Evolutionary conservation across 169 alveolate species (phyloP).

Genomic region (Miamiensis avidus): DNA sequence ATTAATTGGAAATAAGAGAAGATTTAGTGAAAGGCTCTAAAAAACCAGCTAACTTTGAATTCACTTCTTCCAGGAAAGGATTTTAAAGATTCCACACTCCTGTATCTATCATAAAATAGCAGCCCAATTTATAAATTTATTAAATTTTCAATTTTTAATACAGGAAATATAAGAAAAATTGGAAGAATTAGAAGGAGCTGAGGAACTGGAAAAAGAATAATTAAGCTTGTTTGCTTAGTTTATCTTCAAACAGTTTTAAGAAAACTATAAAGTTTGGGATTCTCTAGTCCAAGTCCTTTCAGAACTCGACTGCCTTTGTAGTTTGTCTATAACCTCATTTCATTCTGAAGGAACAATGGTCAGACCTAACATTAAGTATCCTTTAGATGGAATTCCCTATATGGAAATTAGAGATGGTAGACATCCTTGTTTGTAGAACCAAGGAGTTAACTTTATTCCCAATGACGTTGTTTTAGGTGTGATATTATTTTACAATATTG

Average conservation of each 20-base stretch:
- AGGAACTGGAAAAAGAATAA: constrained; percentile 83
- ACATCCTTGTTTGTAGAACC: constrained; percentile 70
- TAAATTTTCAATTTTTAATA: not conserved
- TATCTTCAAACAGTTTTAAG: constrained; percentile 81
- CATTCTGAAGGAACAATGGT: constrained; percentile 48
- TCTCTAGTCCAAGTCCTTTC: constrained; percentile 77
- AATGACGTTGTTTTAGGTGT: constrained; percentile 61
- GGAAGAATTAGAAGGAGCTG: constrained; percentile 87
- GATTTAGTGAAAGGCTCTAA: constrained; percentile 66
- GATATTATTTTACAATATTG: not conserved
- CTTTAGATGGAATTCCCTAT: constrained; percentile 53
- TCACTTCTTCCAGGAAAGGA: constrained; percentile 93
- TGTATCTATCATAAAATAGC: constrained; percentile 46
- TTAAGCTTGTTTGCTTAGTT: constrained; percentile 80
- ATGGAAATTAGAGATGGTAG: constrained; percentile 53
- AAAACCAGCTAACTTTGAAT: constrained; percentile 86
- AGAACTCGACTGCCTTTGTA: constrained; percentile 92
- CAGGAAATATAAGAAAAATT: constrained; percentile 59
- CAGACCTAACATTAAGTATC: constrained; percentile 50
- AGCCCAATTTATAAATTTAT: constrained; percentile 58
- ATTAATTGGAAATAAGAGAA: constrained; percentile 90
- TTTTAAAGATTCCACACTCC: constrained; percentile 88
- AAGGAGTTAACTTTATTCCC: constrained; percentile 73
- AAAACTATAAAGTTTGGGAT: constrained; percentile 67
- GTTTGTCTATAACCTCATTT: constrained; percentile 79